Percentiles rank a stretch among this genome's conserved stretches.
These are phyloP conservation scores for Salix suchowensis DNA, from an alignment of 345 rosid genomes.

Conservation along the genomic window DNA sequence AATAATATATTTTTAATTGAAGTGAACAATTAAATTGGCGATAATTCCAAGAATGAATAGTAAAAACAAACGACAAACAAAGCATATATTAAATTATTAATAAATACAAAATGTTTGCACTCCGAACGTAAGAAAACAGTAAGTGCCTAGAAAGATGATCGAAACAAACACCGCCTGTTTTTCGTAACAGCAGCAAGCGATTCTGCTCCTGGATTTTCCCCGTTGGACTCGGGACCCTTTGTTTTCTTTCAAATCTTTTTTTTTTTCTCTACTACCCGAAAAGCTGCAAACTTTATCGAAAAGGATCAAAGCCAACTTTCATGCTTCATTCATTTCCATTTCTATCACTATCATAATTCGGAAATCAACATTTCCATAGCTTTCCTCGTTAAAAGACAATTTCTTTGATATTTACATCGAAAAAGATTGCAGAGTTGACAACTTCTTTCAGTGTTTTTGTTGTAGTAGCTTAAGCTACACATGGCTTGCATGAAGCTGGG, in stretches of 20 bases:
- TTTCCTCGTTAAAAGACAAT: background rate
- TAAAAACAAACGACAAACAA: background rate
- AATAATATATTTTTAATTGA: too few species aligned
- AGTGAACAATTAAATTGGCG: background rate
- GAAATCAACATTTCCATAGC: constrained; percentile 10
- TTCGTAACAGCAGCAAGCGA: constrained; percentile 39
- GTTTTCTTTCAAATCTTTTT: background rate
- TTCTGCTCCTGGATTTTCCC: constrained; percentile 49
- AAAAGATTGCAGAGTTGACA: background rate
- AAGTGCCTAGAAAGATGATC: background rate
- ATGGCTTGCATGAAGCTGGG: constrained; percentile 92
- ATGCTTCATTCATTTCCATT: background rate
- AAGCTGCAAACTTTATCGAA: constrained; percentile 9
- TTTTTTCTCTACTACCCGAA: background rate
- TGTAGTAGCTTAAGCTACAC: constrained; percentile 10
- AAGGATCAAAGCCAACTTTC: background rate
- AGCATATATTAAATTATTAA: background rate
- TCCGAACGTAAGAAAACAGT: background rate
- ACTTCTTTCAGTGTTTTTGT: constrained; percentile 8
- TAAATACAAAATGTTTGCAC: background rate
- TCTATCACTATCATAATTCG: background rate
- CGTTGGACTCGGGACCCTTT: constrained; percentile 50
- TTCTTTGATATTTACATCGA: background rate
- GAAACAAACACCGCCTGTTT: constrained; percentile 16
- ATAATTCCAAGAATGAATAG: background rate